Evolutionary conservation across 306 rosid species (phyloP).

Genomic region (Acacia melanoxylon): DNA sequence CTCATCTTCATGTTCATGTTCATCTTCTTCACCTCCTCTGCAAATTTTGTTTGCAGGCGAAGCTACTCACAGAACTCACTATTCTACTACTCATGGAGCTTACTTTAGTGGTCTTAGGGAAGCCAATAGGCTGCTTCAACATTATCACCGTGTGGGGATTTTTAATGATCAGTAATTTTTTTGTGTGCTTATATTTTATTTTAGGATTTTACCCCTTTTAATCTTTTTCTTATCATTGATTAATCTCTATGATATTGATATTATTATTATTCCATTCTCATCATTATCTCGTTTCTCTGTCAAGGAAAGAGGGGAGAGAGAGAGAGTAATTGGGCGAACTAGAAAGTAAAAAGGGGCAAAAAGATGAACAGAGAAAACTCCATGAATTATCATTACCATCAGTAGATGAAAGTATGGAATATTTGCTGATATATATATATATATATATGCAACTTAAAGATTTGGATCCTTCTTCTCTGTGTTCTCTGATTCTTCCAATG

Average conservation of each 20-base stretch:
- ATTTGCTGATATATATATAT: neutral
- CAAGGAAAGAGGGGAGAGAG: slow-evolving; percentile 43
- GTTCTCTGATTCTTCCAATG: neutral
- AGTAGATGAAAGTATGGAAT: neutral
- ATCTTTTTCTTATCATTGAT: slow-evolving; percentile 24
- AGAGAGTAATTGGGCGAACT: slow-evolving; percentile 35
- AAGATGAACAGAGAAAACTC: slow-evolving; percentile 35
- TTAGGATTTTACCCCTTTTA: neutral
- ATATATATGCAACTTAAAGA: neutral
- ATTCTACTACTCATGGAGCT: slow-evolving; percentile 99
- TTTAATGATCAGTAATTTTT: slow-evolving; percentile 32
- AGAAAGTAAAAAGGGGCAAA: slow-evolving; percentile 37
- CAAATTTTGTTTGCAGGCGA: slow-evolving; percentile 97
- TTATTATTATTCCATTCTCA: slow-evolving; percentile 29
- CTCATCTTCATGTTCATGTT: neutral
- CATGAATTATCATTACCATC: neutral
- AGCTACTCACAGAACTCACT: slow-evolving; percentile 97
- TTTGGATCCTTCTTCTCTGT: neutral
- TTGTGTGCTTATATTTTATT: neutral
- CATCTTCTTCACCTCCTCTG: slow-evolving; percentile 41
- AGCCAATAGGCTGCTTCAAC: slow-evolving; percentile 90
- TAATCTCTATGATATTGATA: slow-evolving; percentile 50
- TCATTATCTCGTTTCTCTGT: slow-evolving; percentile 52
- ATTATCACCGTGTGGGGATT: slow-evolving; percentile 73
- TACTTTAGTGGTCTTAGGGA: slow-evolving; percentile 96